A percentile compares a stretch with the other conserved stretches of the same genome.
phyloP scores from a whole-genome alignment of 2,329 filamentous ascomycete genomes.

The Sporothrix humicola region DNA sequence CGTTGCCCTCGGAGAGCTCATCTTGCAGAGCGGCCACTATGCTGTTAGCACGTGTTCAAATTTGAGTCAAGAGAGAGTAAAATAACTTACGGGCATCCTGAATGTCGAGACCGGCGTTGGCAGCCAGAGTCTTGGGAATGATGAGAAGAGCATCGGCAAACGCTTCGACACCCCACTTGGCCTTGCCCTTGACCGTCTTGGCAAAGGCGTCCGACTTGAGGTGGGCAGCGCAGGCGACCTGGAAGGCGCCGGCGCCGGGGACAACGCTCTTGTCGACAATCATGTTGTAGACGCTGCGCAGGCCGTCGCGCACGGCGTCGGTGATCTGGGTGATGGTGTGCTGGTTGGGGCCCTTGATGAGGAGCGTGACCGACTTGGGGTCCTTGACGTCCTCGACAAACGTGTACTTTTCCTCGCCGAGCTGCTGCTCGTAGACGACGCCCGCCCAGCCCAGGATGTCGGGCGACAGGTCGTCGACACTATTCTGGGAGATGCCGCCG shows the following conservation, averaged over 20 bases:
- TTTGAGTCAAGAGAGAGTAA: not conserved
- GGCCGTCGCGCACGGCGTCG: conserved; percentile 91
- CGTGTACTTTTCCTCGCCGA: conserved; percentile 98
- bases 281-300: conserved; percentile 98
- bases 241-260: conserved; percentile 92
- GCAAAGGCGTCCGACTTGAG: conserved; percentile 84
- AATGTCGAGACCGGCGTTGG: conserved; percentile 94
- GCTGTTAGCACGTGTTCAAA: conserved; percentile 34
- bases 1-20: conserved; percentile 80
- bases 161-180: conserved; percentile 91
- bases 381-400: conserved; percentile 99
- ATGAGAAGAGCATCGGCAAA: conserved; percentile 94
- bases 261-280: conserved; percentile 98
- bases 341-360: conserved; percentile 97
- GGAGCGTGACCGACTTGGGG: conserved; percentile 93
- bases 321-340: conserved; percentile 98
- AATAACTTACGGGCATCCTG: conserved; percentile 84
- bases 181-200: conserved; percentile 95
- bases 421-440: conserved; percentile 92
- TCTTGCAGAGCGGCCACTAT: conserved; percentile 85
- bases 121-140: conserved; percentile 96
- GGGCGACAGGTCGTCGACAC: conserved; percentile 87
- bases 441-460: conserved; percentile 95
- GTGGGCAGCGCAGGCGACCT: conserved; percentile 88
- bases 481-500: conserved; percentile 91